Evolutionary conservation across 306 rosid species (phyloP), one percentile per base, ranked within the genome.

Genomic region (Rubus idaeus): DNA sequence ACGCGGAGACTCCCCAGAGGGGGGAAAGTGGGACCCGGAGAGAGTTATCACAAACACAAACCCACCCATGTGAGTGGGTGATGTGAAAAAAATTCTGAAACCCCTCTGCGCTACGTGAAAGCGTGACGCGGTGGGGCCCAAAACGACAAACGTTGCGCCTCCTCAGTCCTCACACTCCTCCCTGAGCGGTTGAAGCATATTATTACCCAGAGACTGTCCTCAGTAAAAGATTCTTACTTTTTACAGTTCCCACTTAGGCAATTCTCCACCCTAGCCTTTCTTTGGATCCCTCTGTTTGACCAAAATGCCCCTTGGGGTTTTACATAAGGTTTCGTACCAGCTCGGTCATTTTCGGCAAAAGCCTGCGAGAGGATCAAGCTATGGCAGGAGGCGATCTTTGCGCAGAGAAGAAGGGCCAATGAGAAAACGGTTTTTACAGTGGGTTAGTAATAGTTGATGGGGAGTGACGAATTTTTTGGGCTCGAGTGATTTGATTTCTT

Each of bases 371-470:
- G 46, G 8, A 39, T 64, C 69, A 40, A 64, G 47, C 13, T 8
- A 4, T 40, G 70, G 70, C 70, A 64, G 70, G n/a, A 64, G 49
- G 47, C 11, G 49, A 64, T 64, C 70, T 64, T 40, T 64, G 21
- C 23, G 69, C 26, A 64, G 47, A 64, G 47, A 3, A 42, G 12
- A 5, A 17, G 46, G 30, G 47, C 68, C 68, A 35, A 5, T 35
- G 67, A 16, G 17, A 10, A 58, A 61, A 35, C 45, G 45, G 26
- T 4, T 39, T 62, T 64, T 64, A 64, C 70, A 2, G 70, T 16
- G 23, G 46, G 47, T 64, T 18, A 41, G 70, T 64, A 40, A 64
- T 39, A 16, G 40, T 63, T 8, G 64, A n/a, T 11, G 13, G 6
- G 3, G 8, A 23, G 6, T 61, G 42, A 61, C 17, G 66, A 61